phyloP scores from a whole-genome alignment of 202 grass and related monocot species.

The Carex arenaria region DNA sequence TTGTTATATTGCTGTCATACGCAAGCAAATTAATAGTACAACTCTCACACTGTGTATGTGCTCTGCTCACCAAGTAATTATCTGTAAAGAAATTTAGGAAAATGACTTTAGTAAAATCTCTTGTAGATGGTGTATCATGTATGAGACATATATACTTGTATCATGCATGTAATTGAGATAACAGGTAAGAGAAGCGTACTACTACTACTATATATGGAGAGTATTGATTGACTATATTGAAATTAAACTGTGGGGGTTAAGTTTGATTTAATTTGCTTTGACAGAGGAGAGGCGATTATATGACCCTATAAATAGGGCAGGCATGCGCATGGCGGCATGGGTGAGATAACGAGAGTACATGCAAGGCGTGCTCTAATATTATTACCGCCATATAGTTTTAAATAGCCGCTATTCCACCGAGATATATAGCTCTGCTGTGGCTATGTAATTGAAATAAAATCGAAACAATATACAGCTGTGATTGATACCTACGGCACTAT shows the following conservation, averaged over 20 bases:
- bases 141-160: neutral
- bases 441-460: no score
- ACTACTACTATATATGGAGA: neutral
- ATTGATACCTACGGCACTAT: no score
- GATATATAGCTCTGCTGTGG: neutral
- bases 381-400: neutral
- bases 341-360: neutral
- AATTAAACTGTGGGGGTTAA: neutral
- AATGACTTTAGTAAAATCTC: constrained; percentile 2
- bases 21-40: neutral
- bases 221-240: neutral
- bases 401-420: neutral
- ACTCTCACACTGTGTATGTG: constrained; percentile 5
- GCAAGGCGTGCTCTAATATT: neutral
- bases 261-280: constrained; percentile 6
- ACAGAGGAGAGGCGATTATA: neutral
- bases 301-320: constrained; percentile 31
- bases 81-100: neutral
- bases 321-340: neutral
- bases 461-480: no score
- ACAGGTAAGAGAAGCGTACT: neutral
- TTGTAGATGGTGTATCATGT: neutral
- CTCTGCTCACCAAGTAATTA: neutral
- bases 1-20: neutral
- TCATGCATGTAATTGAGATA: neutral